Base-by-base conservation (phyloP, 768 basidiomycete species). In the Russula lepida region DNA sequence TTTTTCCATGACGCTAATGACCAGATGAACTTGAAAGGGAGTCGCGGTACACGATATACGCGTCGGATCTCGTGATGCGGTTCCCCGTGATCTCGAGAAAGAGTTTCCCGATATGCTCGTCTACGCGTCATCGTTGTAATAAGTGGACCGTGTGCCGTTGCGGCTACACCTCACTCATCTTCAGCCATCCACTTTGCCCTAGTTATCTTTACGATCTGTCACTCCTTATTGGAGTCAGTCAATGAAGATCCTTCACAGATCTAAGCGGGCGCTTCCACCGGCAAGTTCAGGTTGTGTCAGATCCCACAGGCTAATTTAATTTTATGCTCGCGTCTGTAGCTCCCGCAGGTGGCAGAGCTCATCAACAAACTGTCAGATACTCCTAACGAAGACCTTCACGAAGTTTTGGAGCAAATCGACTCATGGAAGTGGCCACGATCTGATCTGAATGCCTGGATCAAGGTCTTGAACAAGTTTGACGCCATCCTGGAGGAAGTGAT, bases 381-480 rank as follows among this genome's bases (percentile, higher is more conserved):
- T 4, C 75, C 83, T 3, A 85, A 84, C 60, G 83, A 90, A 43
- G 84, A 92, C 65, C 78, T 98, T 30, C 76, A 85, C 3, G 74
- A 81, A 53, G 78, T 86, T 59, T 79, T 98, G 59, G 73, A 79
- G 33, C 73, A 80, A 62, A 85, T 95, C 69, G 83, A 88, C 67
- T 72, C 78, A 4, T 99, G 97, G 97, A 86, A 82, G 71, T 98
- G 92, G 88, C 92, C 94, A 37, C 84, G 97, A 64, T 94, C 94
- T 58, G 97, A 99, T 78, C 81, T 99, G 63, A 93, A 97, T 75
- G 85, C 89, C 59, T 99, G 97, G 97, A 85, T 92, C 72, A 86
- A 87, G 70, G 91, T 95, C 60, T 83, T 99, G 51, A 95, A 99
- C 80, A 89, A 89, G 71, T 94, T 99, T 71, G 97, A 99, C 76